Evolutionary conservation across 805 yeast genomes (phyloP), one percentile per base, ranked within the genome.

Genomic region (Ogataea glucozyma): DNA sequence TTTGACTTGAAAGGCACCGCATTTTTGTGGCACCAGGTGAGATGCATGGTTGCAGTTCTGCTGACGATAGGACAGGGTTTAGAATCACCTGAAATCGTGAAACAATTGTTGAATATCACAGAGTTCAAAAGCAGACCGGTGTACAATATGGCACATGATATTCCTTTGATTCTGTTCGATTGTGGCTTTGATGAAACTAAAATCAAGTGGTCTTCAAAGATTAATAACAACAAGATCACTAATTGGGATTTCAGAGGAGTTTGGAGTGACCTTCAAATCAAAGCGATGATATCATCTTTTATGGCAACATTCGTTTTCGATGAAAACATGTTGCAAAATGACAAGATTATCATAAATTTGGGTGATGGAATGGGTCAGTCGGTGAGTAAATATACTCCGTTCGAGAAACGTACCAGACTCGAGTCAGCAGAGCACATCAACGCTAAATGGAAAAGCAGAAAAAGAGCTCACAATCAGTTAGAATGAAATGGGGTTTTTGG

Each of bases 1-100:
- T 80, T 91, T 61, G 89, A 88, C 59, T 67, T 93, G 40, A 72
- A 76, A 48, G 99, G 99, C 0, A 71, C 86, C 1, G 99, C 98
- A 7, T 93, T 93, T 54, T 66, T 93, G 43, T 93, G 98, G 98
- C 98, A 93, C 61, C 99, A 93, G 64, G 99, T 93, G 14, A 76
- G 99, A 44, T 89, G 96, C 53, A 93, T 93, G 93, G 78, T 89
- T 69, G 96, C 96, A 0, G 70, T 85, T 9, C 61, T 93, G 43
- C 78, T 93, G 41, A 64, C 85, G 18, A 81, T 89, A 6, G 99
- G 97, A 0, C 96, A 89, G 62, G 70, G 70, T 12, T 71, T 77
- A 16, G 99, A 93, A 61, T 43, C 60, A 0, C 83, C 88, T 0
- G 56, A 62, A 1, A 62, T 88, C 0, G 70, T 93, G 1, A 61